Evolutionary conservation across 2,329 filamentous ascomycete genomes (phyloP).

Genomic region (Phaeosphaeria sp.): DNA sequence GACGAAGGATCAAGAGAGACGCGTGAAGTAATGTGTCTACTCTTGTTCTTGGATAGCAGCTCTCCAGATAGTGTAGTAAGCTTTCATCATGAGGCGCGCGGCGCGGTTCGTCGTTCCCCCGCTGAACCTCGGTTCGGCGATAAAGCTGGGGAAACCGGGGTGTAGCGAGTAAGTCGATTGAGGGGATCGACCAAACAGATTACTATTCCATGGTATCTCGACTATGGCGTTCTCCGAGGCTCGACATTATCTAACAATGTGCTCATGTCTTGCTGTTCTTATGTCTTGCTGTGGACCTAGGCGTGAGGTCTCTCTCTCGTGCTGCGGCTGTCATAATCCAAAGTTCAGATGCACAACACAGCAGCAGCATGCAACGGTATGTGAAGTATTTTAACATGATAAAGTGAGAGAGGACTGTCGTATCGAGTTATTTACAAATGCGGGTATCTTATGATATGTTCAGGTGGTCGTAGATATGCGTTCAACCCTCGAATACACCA

Average conservation of each 20-base stretch:
- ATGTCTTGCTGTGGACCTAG: no score
- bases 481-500: conserved; percentile 81
- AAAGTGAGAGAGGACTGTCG: background rate
- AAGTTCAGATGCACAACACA: no score
- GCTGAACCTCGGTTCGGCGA: conserved; percentile 20
- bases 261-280: no score
- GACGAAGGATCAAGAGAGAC: no score
- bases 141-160: conserved; percentile 5
- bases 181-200: background rate
- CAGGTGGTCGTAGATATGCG: background rate
- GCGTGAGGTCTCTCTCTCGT: no score
- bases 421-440: background rate
- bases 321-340: no score
- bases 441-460: background rate
- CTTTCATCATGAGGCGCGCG: background rate
- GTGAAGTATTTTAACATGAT: no score
- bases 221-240: no score
- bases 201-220: background rate
- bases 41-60: background rate
- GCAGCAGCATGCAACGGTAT: no score
- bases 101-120: background rate
- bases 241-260: no score
- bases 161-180: background rate
- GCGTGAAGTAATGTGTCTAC: background rate
- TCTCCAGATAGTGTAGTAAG: background rate